A percentile compares a stretch with the other conserved stretches of the same genome.
Evolutionary conservation across 2,329 filamentous ascomycete genomes (phyloP).

Genomic region (Phaeoacremonium minimum): DNA sequence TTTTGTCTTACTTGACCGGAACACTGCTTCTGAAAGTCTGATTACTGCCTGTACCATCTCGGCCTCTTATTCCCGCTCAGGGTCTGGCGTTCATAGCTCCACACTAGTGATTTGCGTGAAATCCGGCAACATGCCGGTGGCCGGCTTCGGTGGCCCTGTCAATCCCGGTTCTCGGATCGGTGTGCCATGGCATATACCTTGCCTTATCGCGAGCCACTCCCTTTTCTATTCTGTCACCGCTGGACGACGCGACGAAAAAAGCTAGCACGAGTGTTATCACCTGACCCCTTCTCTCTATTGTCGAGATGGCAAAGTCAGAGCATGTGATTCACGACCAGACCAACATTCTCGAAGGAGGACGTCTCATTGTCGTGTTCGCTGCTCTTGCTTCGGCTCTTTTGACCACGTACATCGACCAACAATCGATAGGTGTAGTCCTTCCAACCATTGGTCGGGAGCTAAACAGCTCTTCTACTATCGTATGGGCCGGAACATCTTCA

Average conservation of each 20-base stretch:
- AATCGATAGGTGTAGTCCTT: conserved; percentile 24
- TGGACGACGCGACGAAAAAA: too few species aligned
- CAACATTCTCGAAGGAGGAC: conserved; percentile 25
- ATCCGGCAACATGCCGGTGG: background rate
- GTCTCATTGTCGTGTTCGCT: conserved; percentile 21
- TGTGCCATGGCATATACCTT: too few species aligned
- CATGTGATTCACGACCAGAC: conserved; percentile 16
- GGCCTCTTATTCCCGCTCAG: too few species aligned
- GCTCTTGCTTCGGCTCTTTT: conserved; percentile 24
- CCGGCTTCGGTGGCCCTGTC: too few species aligned
- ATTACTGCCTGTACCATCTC: too few species aligned
- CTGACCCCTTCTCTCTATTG: background rate
- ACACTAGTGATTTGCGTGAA: too few species aligned
- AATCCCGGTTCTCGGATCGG: too few species aligned
- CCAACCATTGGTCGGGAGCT: conserved; percentile 31
- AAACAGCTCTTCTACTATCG: conserved; percentile 21
- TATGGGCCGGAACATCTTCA: conserved; percentile 31
- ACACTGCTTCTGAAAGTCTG: too few species aligned
- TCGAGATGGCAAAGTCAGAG: conserved; percentile 5
- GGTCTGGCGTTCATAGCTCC: too few species aligned
- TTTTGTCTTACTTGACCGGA: too few species aligned
- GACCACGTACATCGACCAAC: conserved; percentile 30
- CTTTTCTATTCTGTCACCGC: too few species aligned
- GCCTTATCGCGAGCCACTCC: too few species aligned
- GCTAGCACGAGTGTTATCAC: background rate